Percentiles rank a stretch among this genome's conserved stretches.
Conservation (phyloP, 768 basidiomycete species). For the Collybia sp. region DNA sequence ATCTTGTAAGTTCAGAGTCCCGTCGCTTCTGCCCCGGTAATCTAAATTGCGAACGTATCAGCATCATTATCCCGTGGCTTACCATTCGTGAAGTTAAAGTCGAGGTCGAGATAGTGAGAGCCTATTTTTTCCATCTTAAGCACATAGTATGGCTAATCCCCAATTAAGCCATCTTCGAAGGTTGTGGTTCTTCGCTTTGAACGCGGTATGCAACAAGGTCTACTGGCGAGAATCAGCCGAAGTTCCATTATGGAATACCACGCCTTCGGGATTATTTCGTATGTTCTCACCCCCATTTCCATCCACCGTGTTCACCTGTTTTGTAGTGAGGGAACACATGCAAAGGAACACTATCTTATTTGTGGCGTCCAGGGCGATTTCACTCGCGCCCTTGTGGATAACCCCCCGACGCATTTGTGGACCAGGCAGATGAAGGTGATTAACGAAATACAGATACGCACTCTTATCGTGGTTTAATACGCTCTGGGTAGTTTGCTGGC, state of each 20-base stretch:
- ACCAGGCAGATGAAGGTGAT: conserved; percentile 75
- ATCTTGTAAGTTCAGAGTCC: conserved; percentile 44
- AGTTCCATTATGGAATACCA: conserved; percentile 78
- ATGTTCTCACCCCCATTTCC: conserved; percentile 18
- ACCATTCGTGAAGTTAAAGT: conserved; percentile 74
- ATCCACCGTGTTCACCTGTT: conserved; percentile 1
- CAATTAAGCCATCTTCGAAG: conserved; percentile 67
- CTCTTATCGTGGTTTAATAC: background rate
- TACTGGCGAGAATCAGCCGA: conserved; percentile 76
- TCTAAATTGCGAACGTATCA: conserved; percentile 17
- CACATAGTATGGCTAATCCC: conserved; percentile 1
- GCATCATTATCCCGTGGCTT: conserved; percentile 72
- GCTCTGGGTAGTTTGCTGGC: conserved; percentile 57
- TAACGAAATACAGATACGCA: conserved; percentile 1
- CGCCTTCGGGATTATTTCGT: conserved; percentile 84
- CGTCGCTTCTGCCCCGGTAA: conserved; percentile 7
- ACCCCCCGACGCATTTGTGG: conserved; percentile 72
- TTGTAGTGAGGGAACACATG: conserved; percentile 62
- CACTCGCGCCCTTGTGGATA: conserved; percentile 65
- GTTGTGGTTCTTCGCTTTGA: conserved; percentile 76
- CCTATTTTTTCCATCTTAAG: background rate
- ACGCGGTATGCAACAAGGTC: conserved; percentile 84
- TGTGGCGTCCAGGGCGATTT: conserved; percentile 87
- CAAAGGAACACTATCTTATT: conserved; percentile 77
- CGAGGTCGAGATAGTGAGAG: conserved; percentile 68